phyloP scores from a whole-genome alignment of 2,329 filamentous ascomycete species.

The Ceratocystiopsis minuta region DNA sequence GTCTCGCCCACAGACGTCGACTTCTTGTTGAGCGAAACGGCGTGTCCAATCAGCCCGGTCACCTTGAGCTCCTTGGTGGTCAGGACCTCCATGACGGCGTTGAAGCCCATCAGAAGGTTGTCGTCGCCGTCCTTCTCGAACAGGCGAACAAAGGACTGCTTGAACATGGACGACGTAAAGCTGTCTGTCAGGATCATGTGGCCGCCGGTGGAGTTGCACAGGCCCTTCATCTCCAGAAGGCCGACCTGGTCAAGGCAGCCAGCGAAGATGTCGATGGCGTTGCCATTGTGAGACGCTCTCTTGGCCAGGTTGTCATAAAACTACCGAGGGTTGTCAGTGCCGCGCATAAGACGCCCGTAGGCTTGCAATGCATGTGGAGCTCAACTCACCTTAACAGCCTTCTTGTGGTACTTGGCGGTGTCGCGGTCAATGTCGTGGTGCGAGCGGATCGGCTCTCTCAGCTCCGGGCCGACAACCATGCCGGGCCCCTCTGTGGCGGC shows the following conservation, averaged over 20 bases:
- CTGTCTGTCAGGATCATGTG: constrained; percentile 98
- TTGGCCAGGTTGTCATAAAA: constrained; percentile 94
- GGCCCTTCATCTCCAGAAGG: constrained; percentile 91
- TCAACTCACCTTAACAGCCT: constrained; percentile 63
- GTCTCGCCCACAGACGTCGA: constrained; percentile 93
- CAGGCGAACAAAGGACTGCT: constrained; percentile 90
- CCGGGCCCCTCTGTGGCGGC: constrained; percentile 91
- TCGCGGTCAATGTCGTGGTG: constrained; percentile 98
- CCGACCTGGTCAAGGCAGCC: constrained; percentile 96
- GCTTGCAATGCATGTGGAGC: neutral
- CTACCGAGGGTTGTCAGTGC: constrained; percentile 21
- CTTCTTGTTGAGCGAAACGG: constrained; percentile 94
- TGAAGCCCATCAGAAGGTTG: constrained; percentile 95
- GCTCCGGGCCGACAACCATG: constrained; percentile 87
- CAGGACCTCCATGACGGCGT: constrained; percentile 83
- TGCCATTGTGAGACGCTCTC: constrained; percentile 85
- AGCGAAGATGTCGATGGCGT: constrained; percentile 94
- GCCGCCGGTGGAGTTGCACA: constrained; percentile 88
- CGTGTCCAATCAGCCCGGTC: constrained; percentile 90
- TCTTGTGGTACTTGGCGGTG: constrained; percentile 99
- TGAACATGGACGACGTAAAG: constrained; percentile 98
- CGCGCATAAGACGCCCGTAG: neutral
- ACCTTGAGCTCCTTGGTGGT: constrained; percentile 98
- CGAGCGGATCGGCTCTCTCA: constrained; percentile 90
- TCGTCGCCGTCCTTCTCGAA: constrained; percentile 95